Percentiles rank a stretch among this genome's conserved stretches.
Conservation (phyloP, 1,139 yeast species). For the Sugiyamaella sp. region DNA sequence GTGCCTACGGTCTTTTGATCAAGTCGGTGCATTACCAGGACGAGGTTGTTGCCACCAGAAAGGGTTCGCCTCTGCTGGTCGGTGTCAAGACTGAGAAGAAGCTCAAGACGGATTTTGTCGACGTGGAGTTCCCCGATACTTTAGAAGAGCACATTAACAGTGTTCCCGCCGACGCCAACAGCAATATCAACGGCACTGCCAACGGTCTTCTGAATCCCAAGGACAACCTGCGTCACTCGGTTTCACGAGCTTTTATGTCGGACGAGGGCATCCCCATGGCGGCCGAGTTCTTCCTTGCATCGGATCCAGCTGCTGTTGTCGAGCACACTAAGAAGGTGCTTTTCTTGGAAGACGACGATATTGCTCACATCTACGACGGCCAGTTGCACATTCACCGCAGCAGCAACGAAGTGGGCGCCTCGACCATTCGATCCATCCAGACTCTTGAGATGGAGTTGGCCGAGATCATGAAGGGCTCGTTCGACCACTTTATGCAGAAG, state of each 20-base stretch:
- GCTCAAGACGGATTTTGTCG: slow-evolving; percentile 96
- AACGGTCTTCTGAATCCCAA: slow-evolving; percentile 27
- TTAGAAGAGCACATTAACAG: slow-evolving; percentile 35
- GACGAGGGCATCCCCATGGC: slow-evolving; percentile 95
- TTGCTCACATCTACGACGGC: slow-evolving; percentile 97
- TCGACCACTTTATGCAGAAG: slow-evolving; percentile 97
- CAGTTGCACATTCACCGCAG: slow-evolving; percentile 98
- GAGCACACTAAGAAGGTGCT: slow-evolving; percentile 97
- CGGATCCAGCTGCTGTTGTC: slow-evolving; percentile 97
- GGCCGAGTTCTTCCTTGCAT: slow-evolving; percentile 92
- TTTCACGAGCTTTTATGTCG: slow-evolving; percentile 87
- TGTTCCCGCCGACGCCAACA: slow-evolving; percentile 29
- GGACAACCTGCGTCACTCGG: slow-evolving; percentile 71
- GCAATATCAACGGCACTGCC: slow-evolving; percentile 27
- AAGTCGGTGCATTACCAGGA: slow-evolving; percentile 92
- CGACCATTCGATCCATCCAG: slow-evolving; percentile 93
- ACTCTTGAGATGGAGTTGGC: slow-evolving; percentile 96
- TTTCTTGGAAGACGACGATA: slow-evolving; percentile 96
- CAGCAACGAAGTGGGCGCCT: slow-evolving; percentile 84
- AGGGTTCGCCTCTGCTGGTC: slow-evolving; percentile 95
- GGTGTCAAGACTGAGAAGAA: slow-evolving; percentile 97
- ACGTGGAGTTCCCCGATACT: slow-evolving; percentile 89
- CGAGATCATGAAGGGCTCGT: slow-evolving; percentile 97
- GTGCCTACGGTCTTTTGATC: slow-evolving; percentile 95
- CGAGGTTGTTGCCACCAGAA: slow-evolving; percentile 95